Evolutionary conservation across 169 alveolate genomes (phyloP).

Genomic region (Plasmodium vinckei): DNA sequence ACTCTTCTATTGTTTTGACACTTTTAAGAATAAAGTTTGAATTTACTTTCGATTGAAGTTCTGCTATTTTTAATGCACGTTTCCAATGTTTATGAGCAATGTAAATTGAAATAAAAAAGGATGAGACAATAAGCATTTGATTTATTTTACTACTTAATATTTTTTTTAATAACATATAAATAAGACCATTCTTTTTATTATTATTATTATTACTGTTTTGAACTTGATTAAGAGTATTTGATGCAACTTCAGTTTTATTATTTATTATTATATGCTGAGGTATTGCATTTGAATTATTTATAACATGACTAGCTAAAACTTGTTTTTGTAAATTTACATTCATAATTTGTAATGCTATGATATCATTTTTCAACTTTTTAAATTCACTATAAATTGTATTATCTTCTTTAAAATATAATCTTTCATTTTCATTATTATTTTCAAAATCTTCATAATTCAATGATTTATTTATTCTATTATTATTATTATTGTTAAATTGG

Average conservation of each 20-base stretch:
- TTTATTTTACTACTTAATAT: slow-evolving; percentile 45
- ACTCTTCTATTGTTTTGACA: slow-evolving; percentile 44
- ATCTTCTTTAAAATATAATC: slow-evolving; percentile 12
- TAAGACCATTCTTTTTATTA: slow-evolving; percentile 10
- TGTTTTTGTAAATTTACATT: slow-evolving; percentile 69
- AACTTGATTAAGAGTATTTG: slow-evolving; percentile 60
- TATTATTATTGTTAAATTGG: neutral
- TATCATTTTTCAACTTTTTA: slow-evolving; percentile 43
- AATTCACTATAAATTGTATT: slow-evolving; percentile 25
- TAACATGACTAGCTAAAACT: slow-evolving; percentile 16
- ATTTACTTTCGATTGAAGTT: slow-evolving; percentile 38
- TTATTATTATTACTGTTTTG: slow-evolving; percentile 22
- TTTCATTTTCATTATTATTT: slow-evolving; percentile 2
- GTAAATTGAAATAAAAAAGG: slow-evolving; percentile 43
- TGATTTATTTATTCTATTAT: neutral
- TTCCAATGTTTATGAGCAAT: slow-evolving; percentile 65
- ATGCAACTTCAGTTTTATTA: slow-evolving; percentile 74
- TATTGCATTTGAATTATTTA: slow-evolving; percentile 23
- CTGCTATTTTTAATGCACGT: slow-evolving; percentile 53
- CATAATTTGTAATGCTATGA: slow-evolving; percentile 53
- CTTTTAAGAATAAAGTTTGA: slow-evolving; percentile 49
- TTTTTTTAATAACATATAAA: slow-evolving; percentile 56
- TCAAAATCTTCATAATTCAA: neutral
- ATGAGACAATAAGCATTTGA: slow-evolving; percentile 68
- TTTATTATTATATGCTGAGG: slow-evolving; percentile 66